Evolutionary conservation across 2,329 filamentous ascomycete genomes (phyloP), one percentile per base, ranked within the genome.

Genomic region (Pseudogymnoascus sp.): DNA sequence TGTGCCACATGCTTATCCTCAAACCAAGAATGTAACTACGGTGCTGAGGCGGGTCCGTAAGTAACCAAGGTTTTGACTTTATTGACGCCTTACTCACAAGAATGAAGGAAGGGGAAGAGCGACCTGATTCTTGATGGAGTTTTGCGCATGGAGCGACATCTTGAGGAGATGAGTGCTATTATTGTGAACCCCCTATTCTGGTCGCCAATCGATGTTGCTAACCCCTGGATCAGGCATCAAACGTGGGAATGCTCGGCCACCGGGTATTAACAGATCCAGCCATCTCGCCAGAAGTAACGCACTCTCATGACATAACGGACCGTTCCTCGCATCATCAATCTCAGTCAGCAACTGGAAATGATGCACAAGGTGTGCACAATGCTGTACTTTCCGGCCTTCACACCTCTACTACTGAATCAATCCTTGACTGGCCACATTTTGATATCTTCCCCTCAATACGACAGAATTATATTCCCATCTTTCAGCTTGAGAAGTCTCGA

Each of bases 381-480:
- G 80, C 80, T 0, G 77, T 80, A 2, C 71, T 83, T 4, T 79
- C 80, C 8, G 79, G 78, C 0, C 78, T 81, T 73, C 80, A 82
- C 68, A 81, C 78, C 0, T 81, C 79, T 0, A 79, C 79, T 0
- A 82, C 80, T 0, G 80, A 82, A 67, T 80, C 78, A 0, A 75
- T 83, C n/a, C 74, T 83, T 0, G 77, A 79, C 63, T 82, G 80
- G 80, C 79, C 78, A 6, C 78, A 81, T 63, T 81, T 82, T 63
- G 76, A 80, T 28, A 71, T 74, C 1, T 80, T 79, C 48, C 76
- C 77, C 1, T 74, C 74, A 10, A 73, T 82, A 23, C 73, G 79
- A 1, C 71, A 76, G 28, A 76, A 77, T 14, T 78, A 79, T 23
- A 70, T 74, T 1, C 77, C 80, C 1, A 80, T 82, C 23, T 82